Evolutionary conservation across 1,139 yeast species (phyloP), one percentile per base, ranked within the genome.

Genomic region (Candida neerlandica): DNA sequence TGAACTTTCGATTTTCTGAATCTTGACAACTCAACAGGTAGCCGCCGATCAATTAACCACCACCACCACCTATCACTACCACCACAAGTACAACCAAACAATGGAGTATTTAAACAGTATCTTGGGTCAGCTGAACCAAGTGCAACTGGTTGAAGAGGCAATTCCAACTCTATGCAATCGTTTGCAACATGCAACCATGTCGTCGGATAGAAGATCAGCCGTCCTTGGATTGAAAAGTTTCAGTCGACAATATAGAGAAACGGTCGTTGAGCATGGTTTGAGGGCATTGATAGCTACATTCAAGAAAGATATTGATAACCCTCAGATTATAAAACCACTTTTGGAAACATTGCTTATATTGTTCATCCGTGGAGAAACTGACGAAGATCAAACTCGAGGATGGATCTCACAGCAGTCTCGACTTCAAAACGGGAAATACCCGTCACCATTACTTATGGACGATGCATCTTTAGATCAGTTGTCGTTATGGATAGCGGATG

Each of bases 401-500:
- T 85, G 89, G 88, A 84, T 86, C 49, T 83, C 89, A 16, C 86
- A 83, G 60, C 90, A 86, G 62, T 84, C 89, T n/a, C 73, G 94
- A 56, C 62, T 79, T n/a, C 88, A 84, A 58, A 86, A 86, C 64
- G 94, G 94, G 12, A 86, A 86, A 60, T 87, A 87, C 57, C 92
- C 95, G 0, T 86, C 95, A 3, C 96, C 97, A 0, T 70, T 89
- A 37, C 71, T 88, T 23, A 67, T 85, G 69, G 81, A 80, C 41
- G 79, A 80, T 39, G 80, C 81, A 41, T 66, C 77, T 9, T 80
- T 82, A 14, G 97, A 94, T 62, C 96, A 90, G 60, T 89, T 95
- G 58, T 89, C 97, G 0, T 71, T 91, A 53, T 92, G 97, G 97
- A 87, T 95, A 39, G 91, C 98, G 0, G 99, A 95, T 67, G 98